Conservation (phyloP, 768 basidiomycete genomes). For the Lactarius vividus region DNA sequence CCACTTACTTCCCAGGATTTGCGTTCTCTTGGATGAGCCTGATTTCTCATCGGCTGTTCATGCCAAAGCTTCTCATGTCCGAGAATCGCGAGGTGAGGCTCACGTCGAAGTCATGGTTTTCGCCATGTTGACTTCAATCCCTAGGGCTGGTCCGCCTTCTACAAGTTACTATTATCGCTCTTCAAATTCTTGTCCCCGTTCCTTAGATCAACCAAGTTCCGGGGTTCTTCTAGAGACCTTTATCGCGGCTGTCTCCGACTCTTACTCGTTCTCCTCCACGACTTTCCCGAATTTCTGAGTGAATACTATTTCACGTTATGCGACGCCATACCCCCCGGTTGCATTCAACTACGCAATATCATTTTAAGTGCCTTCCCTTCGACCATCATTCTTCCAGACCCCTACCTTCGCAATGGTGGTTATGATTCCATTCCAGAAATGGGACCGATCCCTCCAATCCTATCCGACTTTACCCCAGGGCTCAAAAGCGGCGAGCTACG, state of each 20-base stretch:
- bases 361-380: slow-evolving; percentile 94
- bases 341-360: slow-evolving; percentile 95
- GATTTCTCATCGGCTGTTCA: slow-evolving; percentile 93
- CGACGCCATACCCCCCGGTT: slow-evolving; percentile 87
- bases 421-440: slow-evolving; percentile 83
- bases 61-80: slow-evolving; percentile 89
- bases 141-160: slow-evolving; percentile 94
- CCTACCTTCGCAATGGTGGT: slow-evolving; percentile 70
- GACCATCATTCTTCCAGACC: slow-evolving; percentile 77
- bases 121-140: slow-evolving; percentile 4
- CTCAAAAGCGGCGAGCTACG: slow-evolving; percentile 81
- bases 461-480: slow-evolving; percentile 86
- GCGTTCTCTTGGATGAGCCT: slow-evolving; percentile 98
- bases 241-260: slow-evolving; percentile 90
- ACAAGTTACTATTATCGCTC: slow-evolving; percentile 87
- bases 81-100: slow-evolving; percentile 78
- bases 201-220: slow-evolving; percentile 77
- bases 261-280: slow-evolving; percentile 92
- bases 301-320: slow-evolving; percentile 96
- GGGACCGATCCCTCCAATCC: slow-evolving; percentile 86
- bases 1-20: slow-evolving; percentile 95
- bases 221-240: slow-evolving; percentile 76
- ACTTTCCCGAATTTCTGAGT: slow-evolving; percentile 97
- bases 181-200: slow-evolving; percentile 95
- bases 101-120: not conserved